Conservation (phyloP, 257 asterid genomes). For the Nicotiana otophora region DNA sequence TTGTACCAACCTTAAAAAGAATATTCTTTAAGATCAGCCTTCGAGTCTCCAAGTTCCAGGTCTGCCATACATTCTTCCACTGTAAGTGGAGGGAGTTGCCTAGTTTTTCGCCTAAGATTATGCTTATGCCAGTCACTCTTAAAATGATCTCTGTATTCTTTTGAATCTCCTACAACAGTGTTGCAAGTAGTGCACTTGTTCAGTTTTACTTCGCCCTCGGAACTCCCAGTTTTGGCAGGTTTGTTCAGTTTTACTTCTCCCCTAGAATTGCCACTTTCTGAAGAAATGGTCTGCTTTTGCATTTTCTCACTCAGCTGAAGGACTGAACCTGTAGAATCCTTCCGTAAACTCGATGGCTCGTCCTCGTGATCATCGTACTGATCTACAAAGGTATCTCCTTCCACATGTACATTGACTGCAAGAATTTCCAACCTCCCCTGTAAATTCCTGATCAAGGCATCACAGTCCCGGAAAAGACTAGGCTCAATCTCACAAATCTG, state of each 20-base stretch:
- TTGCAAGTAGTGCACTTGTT: conserved; percentile 81
- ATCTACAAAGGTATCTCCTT: conserved; percentile 59
- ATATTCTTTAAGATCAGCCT: conserved; percentile 76
- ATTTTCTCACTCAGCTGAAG: conserved; percentile 45
- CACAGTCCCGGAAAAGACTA: conserved; percentile 69
- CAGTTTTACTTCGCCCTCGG: conserved; percentile 53
- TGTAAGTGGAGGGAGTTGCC: conserved; percentile 79
- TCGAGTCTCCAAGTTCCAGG: conserved; percentile 52
- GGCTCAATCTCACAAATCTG: conserved; percentile 84
- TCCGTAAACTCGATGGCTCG: conserved; percentile 34
- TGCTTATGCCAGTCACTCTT: conserved; percentile 98
- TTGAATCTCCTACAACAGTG: conserved; percentile 64
- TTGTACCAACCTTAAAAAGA: conserved; percentile 46
- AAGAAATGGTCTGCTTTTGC: conserved; percentile 50
- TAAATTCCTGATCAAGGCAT: conserved; percentile 56
- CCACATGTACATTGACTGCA: conserved; percentile 77
- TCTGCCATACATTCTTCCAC: conserved; percentile 81
- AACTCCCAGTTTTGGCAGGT: conserved; percentile 23
- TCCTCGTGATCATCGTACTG: conserved; percentile 71
- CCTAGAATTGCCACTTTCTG: conserved; percentile 33
- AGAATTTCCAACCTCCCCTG: conserved; percentile 84
- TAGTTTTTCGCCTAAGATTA: conserved; percentile 70
- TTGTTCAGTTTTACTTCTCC: conserved; percentile 57
- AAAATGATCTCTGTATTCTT: conserved; percentile 80
- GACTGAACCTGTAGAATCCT: conserved; percentile 25